Evolutionary conservation across 2,329 filamentous ascomycete species (phyloP), one percentile per base, ranked within the genome.

Genomic region (Colletotrichum tropicicola): DNA sequence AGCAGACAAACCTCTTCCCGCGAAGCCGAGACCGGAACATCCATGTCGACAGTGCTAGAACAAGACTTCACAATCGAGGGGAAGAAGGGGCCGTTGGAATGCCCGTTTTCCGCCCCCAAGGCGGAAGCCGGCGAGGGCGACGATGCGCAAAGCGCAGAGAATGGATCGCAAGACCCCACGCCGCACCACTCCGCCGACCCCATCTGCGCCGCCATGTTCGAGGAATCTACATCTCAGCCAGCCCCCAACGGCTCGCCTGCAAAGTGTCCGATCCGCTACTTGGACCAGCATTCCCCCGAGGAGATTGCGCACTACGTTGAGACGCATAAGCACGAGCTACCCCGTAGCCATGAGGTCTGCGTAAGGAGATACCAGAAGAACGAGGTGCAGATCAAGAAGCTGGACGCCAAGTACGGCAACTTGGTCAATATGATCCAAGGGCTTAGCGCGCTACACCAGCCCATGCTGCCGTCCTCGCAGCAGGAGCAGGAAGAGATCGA

Each of bases 361-460:
- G 89, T 98, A 66, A 90, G 92, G 73, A 88, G 94, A 61, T 97
- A 97, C 75, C 93, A 97, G 78, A 91, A 89, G 77, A 95, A 94
- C 73, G 91, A 95, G 71, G 87, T 92, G 68, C 92, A 94, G 73
- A 92, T 97, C 73, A 89, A 89, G 69, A 92, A 97, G 78, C 84
- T 98, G 59, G 95, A 98, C 76, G 93, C 93, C 68, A 98, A 98
- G 77, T 98, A 98, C 75, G 94, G 93, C 69, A 95, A 91, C 75
- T 82, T 98, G 44, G 93, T 93, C 70, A 97, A 89, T 79, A 98
- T 98, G 95, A 97, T 98, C 66, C 91, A 96, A 75, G 93, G 93
- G 8, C 83, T 98, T 39, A 92, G 94, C 51, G 87, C 91, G 68
- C 93, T 97, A 71, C 95, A 98, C 74, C 92, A 96, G 74, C 90